Evolutionary conservation across 257 asterid genomes (phyloP), one percentile per base, ranked within the genome.

Genomic region (Henckelia pumila): DNA sequence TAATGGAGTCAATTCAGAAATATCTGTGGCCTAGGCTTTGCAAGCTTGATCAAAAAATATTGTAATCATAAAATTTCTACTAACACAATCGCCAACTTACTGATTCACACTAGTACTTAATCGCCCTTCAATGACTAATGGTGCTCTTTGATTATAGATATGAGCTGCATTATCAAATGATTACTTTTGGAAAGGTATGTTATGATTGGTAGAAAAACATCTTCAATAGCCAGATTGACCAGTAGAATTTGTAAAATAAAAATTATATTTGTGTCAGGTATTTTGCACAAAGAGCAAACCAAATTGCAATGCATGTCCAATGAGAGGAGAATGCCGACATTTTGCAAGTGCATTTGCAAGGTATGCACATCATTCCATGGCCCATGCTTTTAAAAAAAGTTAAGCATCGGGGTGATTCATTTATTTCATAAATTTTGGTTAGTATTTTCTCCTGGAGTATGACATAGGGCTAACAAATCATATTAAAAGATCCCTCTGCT

Each of bases 281-380:
- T 83, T 83, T 68, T 83, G 88, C 68, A 77, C 88, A 57, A 83
- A 83, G 75, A 80, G 67, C 70, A 83, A 80, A 67, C 88, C 88
- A 76, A 83, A 83, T 75, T 83, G 88, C 78, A 83, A 83, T 63
- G 77, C 88, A 5, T 83, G 88, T 52, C 88, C 88, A 66, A 75
- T 83, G 88, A 73, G 88, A 73, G 88, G 83, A 80, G 88, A 83
- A 73, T 83, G 88, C 75, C 80, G 88, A 53, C 88, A 83, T 71
- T 83, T 80, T 62, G 88, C 88, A 8, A 83, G 88, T 63, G 88
- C 88, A 50, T 83, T 77, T 75, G 83, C 88, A 22, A 83, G 88
- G 88, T 83, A 33, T 66, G 69, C 47, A 37, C 20, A 60, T 6
- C 24, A 69, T 64, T 47, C 20, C 8, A 47, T 17, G 3, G 59